Base-by-base conservation (phyloP, 768 basidiomycete genomes). In the Mycena filopes region DNA sequence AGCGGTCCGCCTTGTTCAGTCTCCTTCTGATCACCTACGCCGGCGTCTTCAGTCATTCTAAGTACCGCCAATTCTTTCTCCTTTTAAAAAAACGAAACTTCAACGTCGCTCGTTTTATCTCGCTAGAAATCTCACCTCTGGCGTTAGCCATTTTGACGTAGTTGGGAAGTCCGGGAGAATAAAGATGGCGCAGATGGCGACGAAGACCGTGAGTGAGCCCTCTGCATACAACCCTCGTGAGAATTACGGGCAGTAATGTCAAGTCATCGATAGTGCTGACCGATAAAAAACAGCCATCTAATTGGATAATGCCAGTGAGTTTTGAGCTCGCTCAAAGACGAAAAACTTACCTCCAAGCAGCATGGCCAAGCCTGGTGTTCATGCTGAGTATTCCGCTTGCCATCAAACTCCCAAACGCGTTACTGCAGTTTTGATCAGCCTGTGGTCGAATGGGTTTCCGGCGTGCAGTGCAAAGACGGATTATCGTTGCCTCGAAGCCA, bases 121-220 rank as follows among this genome's bases (percentile, higher is more conserved):
- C n/a, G n/a, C n/a, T n/a, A n/a, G n/a, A n/a, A n/a, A n/a, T n/a
- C n/a, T n/a, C n/a, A n/a, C n/a, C n/a, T 84, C 77, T 9, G 82
- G 81, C 4, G 87, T 83, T 23, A 93, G 83, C 89, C 89, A 93
- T n/a, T 74, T 75, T 38, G 80, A 79, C 8, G 82, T 86, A n/a
- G 87, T 88, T 4, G 92, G 93, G 75, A 94, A 94, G 75, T 94
- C 93, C 5, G 94, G 94, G 11, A 95, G 83, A 69, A 95, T 77
- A 68, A 87, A 89, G 55, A 89, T 83, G 2, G 92, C 86, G 61
- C 82, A 66, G 53, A 89, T 69, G 4, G 84, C 84, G 11, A 85
- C 77, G n/a, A 79, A 71, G 60, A 91, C 80, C 1, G 89, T 93
- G 38, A 91, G 71, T 2, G 83, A 75, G 20, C 91, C 91, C 78